Percentiles rank a stretch among this genome's conserved stretches.
Conservation (phyloP, 371 early-diverging fungal species). For the Mucor racemosus region DNA sequence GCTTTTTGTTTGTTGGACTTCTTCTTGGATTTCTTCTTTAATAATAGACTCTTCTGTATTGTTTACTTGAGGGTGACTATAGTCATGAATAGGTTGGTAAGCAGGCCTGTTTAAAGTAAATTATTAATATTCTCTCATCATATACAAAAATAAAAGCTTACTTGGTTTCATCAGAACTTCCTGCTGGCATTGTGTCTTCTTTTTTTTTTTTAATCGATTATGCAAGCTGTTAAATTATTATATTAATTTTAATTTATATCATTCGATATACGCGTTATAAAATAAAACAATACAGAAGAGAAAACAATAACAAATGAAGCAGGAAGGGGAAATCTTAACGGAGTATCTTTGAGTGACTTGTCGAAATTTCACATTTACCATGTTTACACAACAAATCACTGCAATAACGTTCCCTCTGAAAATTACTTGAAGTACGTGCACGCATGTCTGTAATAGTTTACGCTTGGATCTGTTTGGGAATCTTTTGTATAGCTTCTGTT, state of each 20-base stretch:
- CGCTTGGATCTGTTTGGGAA: too few relatives aligned
- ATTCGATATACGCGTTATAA: neutral
- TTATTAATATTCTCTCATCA: neutral
- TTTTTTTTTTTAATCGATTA: neutral
- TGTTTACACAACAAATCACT: too few relatives aligned
- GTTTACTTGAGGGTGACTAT: neutral
- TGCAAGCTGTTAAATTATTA: neutral
- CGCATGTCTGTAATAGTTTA: too few relatives aligned
- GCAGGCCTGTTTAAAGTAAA: neutral
- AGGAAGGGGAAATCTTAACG: neutral
- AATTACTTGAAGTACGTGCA: too few relatives aligned
- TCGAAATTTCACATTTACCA: too few relatives aligned
- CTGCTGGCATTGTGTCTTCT: neutral
- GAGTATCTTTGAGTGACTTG: neutral
- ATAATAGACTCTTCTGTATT: neutral
- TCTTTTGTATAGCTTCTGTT: too few relatives aligned
- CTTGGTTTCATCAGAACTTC: neutral
- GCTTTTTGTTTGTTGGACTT: neutral
- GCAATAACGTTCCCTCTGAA: too few relatives aligned
- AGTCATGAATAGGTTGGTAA: neutral
- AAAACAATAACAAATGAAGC: neutral
- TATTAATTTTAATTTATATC: neutral
- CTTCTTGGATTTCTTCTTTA: neutral
- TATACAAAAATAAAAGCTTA: neutral
- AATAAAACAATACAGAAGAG: neutral